phyloP scores from a whole-genome alignment of 1,284 basidiomycete genomes.

The Austropuccinia psidii region DNA sequence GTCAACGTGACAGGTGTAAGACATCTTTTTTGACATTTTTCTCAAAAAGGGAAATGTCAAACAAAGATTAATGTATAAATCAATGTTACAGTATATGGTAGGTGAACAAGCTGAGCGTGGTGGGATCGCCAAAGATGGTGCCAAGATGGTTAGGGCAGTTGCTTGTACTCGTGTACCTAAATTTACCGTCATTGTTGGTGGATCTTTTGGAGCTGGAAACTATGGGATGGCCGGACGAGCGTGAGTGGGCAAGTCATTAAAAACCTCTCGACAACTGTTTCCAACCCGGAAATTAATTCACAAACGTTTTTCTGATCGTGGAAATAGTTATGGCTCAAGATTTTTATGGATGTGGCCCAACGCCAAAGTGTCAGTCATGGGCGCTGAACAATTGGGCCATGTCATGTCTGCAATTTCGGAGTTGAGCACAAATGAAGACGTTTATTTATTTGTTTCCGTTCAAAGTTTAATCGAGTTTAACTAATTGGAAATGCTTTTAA shows the following conservation, averaged over 20 bases:
- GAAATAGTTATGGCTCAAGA: constrained; percentile 69
- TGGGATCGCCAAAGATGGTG: constrained; percentile 95
- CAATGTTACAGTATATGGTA: constrained; percentile 40
- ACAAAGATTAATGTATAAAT: too few species aligned
- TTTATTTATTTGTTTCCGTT: not conserved
- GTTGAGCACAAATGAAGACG: constrained; percentile 50
- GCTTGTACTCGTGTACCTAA: constrained; percentile 91
- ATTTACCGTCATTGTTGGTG: constrained; percentile 86
- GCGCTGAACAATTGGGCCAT: constrained; percentile 78
- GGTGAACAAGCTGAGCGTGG: constrained; percentile 77
- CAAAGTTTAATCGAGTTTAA: not conserved
- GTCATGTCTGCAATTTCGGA: constrained; percentile 85
- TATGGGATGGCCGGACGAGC: constrained; percentile 59
- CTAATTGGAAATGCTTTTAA: not conserved
- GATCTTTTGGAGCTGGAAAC: constrained; percentile 89
- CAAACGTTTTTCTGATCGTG: constrained; percentile 39
- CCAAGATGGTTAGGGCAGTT: constrained; percentile 95
- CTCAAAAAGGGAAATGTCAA: too few species aligned
- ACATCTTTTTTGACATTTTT: not conserved
- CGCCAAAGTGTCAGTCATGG: constrained; percentile 93
- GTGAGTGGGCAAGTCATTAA: not conserved
- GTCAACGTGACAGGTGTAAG: constrained; percentile 68
- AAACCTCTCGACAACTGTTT: constrained; percentile 24
- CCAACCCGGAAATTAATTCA: not conserved
- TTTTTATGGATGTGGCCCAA: constrained; percentile 99